Evolutionary conservation across 2,329 filamentous ascomycete genomes (phyloP).

Genomic region (Exophiala lecanii-corni): DNA sequence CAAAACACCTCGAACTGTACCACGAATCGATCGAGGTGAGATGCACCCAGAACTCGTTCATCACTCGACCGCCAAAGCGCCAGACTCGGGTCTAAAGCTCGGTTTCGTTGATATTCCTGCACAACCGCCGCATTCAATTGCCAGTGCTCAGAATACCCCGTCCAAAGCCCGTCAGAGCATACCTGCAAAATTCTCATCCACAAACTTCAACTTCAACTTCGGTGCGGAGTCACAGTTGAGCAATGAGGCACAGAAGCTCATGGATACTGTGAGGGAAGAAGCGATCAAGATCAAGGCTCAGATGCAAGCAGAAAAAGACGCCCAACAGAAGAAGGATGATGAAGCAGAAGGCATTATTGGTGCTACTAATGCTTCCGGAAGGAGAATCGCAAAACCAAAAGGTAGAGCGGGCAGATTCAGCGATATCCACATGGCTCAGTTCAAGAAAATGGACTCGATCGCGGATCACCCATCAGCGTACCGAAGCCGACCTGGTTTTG

Average conservation of each 20-base stretch:
- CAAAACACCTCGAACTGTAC: slow-evolving; percentile 60
- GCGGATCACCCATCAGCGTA: slow-evolving; percentile 76
- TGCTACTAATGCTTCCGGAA: slow-evolving; percentile 38
- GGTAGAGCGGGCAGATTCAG: slow-evolving; percentile 76
- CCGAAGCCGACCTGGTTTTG: slow-evolving; percentile 45
- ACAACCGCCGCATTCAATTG: slow-evolving; percentile 18
- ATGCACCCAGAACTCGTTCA: slow-evolving; percentile 90
- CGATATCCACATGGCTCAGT: slow-evolving; percentile 77
- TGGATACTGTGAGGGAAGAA: slow-evolving; percentile 66
- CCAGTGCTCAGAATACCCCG: slow-evolving; percentile 36
- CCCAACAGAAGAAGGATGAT: slow-evolving; percentile 48
- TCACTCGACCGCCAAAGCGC: slow-evolving; percentile 65
- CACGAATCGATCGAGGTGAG: slow-evolving; percentile 69
- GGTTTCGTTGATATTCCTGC: slow-evolving; percentile 55
- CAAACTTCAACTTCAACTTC: slow-evolving; percentile 45
- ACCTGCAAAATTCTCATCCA: slow-evolving; percentile 32
- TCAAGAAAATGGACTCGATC: slow-evolving; percentile 98
- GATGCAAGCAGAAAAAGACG: slow-evolving; percentile 58
- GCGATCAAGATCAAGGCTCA: slow-evolving; percentile 66
- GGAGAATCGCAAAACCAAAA: slow-evolving; percentile 76
- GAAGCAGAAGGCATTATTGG: slow-evolving; percentile 39
- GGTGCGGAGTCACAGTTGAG: slow-evolving; percentile 41
- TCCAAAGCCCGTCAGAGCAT: slow-evolving; percentile 27
- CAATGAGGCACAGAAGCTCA: slow-evolving; percentile 51
- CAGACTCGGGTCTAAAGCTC: slow-evolving; percentile 74